Conservation (phyloP, 768 basidiomycete genomes). For the Clathrus columnatus region DNA sequence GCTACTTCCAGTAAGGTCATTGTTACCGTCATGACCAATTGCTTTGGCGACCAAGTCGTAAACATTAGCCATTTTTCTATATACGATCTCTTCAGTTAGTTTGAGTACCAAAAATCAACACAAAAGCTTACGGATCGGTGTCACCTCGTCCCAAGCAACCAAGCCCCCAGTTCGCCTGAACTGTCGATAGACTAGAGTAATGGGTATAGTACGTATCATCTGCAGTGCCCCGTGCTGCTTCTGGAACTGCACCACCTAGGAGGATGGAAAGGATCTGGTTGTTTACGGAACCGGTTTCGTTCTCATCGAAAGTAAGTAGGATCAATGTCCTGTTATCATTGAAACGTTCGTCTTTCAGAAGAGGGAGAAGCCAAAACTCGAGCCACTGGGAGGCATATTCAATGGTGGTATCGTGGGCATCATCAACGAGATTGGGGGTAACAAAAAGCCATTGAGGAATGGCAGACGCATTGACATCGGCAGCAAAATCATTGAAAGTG, state of each 20-base stretch:
- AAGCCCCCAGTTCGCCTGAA: slow-evolving; percentile 54
- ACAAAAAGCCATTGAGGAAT: slow-evolving; percentile 56
- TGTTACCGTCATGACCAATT: slow-evolving; percentile 13
- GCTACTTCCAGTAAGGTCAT: slow-evolving; percentile 11
- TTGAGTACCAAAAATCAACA: neutral
- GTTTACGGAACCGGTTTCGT: slow-evolving; percentile 26
- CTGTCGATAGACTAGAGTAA: slow-evolving; percentile 47
- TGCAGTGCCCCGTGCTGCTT: slow-evolving; percentile 30
- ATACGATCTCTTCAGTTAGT: neutral
- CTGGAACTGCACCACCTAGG: slow-evolving; percentile 38
- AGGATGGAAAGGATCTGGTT: slow-evolving; percentile 41
- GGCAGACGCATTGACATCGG: slow-evolving; percentile 38
- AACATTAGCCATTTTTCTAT: slow-evolving; percentile 15
- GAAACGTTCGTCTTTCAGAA: slow-evolving; percentile 42
- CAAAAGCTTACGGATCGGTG: slow-evolving; percentile 33
- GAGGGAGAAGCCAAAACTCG: slow-evolving; percentile 41
- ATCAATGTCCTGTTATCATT: slow-evolving; percentile 48
- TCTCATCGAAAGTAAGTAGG: slow-evolving; percentile 55
- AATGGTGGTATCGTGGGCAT: slow-evolving; percentile 52
- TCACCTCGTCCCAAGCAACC: slow-evolving; percentile 51
- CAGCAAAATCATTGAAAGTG: slow-evolving; percentile 55
- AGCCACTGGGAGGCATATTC: slow-evolving; percentile 40
- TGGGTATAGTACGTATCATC: slow-evolving; percentile 54
- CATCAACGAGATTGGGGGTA: slow-evolving; percentile 54
- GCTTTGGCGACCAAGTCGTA: slow-evolving; percentile 14